Conservation (phyloP, 2,329 filamentous ascomycete species). For the Elsinoe australis region DNA sequence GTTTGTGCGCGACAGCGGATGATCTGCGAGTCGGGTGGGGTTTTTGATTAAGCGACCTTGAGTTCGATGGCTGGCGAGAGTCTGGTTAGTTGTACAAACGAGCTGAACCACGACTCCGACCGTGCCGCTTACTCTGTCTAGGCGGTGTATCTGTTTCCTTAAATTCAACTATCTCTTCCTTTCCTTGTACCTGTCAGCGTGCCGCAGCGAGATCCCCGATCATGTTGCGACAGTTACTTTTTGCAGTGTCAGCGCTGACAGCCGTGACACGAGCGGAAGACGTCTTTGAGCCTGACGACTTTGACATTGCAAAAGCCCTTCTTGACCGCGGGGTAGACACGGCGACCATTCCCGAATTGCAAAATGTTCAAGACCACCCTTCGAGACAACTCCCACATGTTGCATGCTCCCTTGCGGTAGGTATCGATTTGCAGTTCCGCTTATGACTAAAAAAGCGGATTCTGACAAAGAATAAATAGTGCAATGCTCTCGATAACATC, state of each 20-base stretch:
- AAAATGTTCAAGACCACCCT: not conserved
- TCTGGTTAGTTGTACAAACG: too few relatives aligned
- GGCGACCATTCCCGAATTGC: slow-evolving; percentile 1
- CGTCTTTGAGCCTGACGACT: slow-evolving; percentile 5
- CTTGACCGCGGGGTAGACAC: slow-evolving; percentile 5
- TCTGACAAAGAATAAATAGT: not conserved
- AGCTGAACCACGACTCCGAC: too few relatives aligned
- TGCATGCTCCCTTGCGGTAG: not conserved
- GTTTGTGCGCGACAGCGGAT: not conserved
- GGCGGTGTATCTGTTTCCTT: too few relatives aligned
- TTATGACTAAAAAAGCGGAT: not conserved
- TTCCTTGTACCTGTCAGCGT: too few relatives aligned
- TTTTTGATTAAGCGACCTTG: not conserved
- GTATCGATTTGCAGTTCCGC: not conserved
- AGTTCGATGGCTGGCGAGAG: not conserved
- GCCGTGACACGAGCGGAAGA: slow-evolving; percentile 3
- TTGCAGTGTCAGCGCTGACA: not conserved
- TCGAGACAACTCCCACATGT: slow-evolving; percentile 3
- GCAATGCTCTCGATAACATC: slow-evolving; percentile 1
- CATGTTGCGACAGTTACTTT: not conserved
- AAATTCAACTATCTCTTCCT: too few relatives aligned
- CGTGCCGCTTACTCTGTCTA: not conserved
- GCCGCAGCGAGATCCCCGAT: too few relatives aligned
- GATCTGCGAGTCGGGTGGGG: slow-evolving; percentile 3
- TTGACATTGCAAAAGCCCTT: slow-evolving; percentile 1